A percentile compares a stretch with the other conserved stretches of the same genome.
Conservation (phyloP, 192 early-diverging fungal species). For the Rhizoclosmatium globosum region DNA sequence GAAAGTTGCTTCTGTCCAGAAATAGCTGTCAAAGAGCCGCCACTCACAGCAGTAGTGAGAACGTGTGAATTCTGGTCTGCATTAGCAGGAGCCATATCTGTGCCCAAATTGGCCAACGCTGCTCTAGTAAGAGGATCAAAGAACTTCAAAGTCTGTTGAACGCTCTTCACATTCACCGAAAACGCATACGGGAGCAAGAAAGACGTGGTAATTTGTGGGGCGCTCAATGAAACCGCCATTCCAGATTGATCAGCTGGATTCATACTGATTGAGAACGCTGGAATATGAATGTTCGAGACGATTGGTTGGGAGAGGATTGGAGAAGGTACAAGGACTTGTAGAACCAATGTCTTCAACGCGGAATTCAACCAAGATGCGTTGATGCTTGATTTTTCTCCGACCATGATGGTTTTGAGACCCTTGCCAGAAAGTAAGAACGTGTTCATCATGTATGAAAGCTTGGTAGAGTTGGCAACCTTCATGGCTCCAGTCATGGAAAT, state of each 20-base stretch:
- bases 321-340: neutral
- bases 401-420: neutral
- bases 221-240: neutral
- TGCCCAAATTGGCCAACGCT: constrained; percentile 13
- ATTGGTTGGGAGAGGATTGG: constrained; percentile 2
- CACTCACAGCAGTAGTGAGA: constrained; percentile 1
- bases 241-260: constrained; percentile 22
- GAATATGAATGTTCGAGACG: constrained; percentile 8
- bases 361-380: neutral
- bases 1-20: constrained; percentile 24
- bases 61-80: neutral
- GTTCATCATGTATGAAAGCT: constrained; percentile 11
- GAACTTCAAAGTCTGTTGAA: constrained; percentile 15
- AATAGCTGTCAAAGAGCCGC: constrained; percentile 9
- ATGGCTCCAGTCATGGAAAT: constrained; percentile 22
- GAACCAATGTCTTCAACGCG: neutral
- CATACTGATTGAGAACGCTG: constrained; percentile 9
- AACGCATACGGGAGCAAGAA: constrained; percentile 34
- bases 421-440: constrained; percentile 13
- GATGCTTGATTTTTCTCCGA: neutral
- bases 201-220: constrained; percentile 14
- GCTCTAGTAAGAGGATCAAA: neutral
- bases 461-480: constrained; percentile 1
- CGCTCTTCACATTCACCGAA: constrained; percentile 20
- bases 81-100: neutral